These are phyloP conservation scores for Aspergillus cristatus DNA, from an alignment of 495 filamentous ascomycete genomes.

Conservation along the genomic window DNA sequence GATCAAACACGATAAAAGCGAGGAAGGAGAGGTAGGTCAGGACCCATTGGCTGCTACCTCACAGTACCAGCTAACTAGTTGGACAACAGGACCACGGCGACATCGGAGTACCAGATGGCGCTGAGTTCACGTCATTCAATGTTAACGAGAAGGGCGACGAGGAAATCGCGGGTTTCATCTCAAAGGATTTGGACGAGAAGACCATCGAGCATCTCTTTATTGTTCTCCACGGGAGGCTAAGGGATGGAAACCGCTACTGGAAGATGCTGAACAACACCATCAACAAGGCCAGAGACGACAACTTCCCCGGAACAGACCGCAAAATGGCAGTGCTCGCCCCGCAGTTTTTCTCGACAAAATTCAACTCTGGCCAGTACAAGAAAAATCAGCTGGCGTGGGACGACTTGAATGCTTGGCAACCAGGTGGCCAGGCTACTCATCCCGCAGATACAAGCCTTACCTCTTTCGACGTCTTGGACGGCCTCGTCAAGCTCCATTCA, in stretches of 20 bases:
- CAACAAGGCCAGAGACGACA: constrained; percentile 5
- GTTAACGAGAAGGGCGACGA: constrained; percentile 6
- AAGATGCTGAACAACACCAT: constrained; percentile 6
- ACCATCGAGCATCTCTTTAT: constrained; percentile 10
- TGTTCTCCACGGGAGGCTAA: constrained; percentile 9
- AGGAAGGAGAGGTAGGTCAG: constrained; percentile 6
- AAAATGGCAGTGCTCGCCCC: constrained; percentile 12
- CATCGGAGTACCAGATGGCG: constrained; percentile 9
- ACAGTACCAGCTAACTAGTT: constrained; percentile 5
- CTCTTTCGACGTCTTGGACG: constrained; percentile 10
- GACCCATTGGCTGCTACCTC: neutral
- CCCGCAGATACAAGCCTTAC: constrained; percentile 8
- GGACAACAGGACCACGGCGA: constrained; percentile 9
- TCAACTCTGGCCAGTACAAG: constrained; percentile 9
- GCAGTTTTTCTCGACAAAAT: constrained; percentile 12
- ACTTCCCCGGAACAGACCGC: constrained; percentile 7
- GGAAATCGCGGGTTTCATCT: constrained; percentile 10
- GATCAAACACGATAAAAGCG: constrained; percentile 4
- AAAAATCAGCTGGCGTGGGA: constrained; percentile 10
- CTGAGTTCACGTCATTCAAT: constrained; percentile 8
- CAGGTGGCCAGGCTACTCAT: constrained; percentile 10
- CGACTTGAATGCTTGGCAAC: constrained; percentile 12
- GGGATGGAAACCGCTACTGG: constrained; percentile 11
- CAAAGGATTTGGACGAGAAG: constrained; percentile 4
- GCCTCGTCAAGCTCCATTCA: constrained; percentile 11